These are phyloP conservation scores for Dittrichia graveolens DNA, from an alignment of 129 eudicot species.

Conservation along the genomic window DNA sequence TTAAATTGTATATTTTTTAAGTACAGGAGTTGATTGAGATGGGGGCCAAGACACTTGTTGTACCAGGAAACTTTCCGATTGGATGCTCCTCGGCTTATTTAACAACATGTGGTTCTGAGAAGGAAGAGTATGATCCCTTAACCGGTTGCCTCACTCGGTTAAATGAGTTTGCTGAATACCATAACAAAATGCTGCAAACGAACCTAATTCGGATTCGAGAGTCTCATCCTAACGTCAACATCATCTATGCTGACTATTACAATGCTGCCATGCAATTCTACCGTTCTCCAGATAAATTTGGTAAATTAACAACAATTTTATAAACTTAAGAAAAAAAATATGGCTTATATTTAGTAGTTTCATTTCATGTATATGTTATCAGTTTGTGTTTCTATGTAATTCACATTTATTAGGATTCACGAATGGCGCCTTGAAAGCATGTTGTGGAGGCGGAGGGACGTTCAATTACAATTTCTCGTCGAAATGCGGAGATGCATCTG, in stretches of 20 bases:
- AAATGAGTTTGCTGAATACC: constrained; percentile 22
- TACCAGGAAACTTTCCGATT: constrained; percentile 37
- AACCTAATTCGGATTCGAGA: constrained; percentile 11
- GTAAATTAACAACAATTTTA: not conserved
- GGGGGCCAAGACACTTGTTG: constrained; percentile 29
- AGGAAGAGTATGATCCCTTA: constrained; percentile 21
- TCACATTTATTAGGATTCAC: constrained; percentile 20
- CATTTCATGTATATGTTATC: no score
- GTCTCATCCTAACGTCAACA: constrained; percentile 11
- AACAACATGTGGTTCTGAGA: not conserved
- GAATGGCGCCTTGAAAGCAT: constrained; percentile 11
- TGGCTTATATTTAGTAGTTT: no score
- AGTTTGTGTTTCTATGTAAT: not conserved
- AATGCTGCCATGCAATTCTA: constrained; percentile 29
- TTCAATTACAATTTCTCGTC: constrained; percentile 12
- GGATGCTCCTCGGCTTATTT: constrained; percentile 30
- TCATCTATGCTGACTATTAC: constrained; percentile 44
- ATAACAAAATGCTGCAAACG: constrained; percentile 29
- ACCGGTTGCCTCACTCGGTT: constrained; percentile 9
- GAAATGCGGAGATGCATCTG: constrained; percentile 16
- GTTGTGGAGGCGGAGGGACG: constrained; percentile 35
- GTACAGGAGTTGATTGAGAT: constrained; percentile 40
- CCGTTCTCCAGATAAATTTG: constrained; percentile 13
- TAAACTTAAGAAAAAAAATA: not conserved
- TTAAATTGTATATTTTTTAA: not conserved